Evolutionary conservation across 2,329 filamentous ascomycete genomes (phyloP), one percentile per base, ranked within the genome.

Genomic region (Chrysoporthe puriensis): DNA sequence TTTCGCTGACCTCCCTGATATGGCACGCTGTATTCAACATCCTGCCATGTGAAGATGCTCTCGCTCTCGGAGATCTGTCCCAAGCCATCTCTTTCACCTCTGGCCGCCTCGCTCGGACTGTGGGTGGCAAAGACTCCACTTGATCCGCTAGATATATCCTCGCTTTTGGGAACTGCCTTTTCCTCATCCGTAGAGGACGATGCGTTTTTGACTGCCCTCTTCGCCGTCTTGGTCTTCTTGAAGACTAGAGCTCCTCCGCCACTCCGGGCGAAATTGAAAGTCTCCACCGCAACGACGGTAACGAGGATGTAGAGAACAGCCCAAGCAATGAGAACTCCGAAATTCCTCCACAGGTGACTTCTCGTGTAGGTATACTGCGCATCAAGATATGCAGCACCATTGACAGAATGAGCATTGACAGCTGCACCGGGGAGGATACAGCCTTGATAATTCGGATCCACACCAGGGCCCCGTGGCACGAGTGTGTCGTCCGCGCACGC

Each of bases 281-380:
- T 72, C 73, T 96, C 92, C 18, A 90, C 89, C 0, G 89, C 91
- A 32, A 91, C 71, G 5, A 91, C 85, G 0, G 92, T 95, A 42
- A 95, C 78, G 13, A 89, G 71, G 14, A 96, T 86, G 74, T 95
- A 96, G 5, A 93, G 84, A 0, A 92, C 82, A 1, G 88, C 86
- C 71, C 93, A 96, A 0, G 90, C 92, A 72, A 94, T 88, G 1
- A 96, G 79, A 3, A 94, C 89, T 43, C 90, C 92, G 73, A 92
- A 93, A 75, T 95, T 94, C 3, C 92, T 88, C 90, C 90, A 92
- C 8, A 90, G 78, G 72, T 92, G 85, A 0, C 79, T 63, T 1
- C 65, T 52, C 1, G 62, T 77, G 1, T 84, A 78, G 4, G 78
- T 80, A 74, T 91, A 92, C 4, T 77, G 81, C 9, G 77, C 77